Percentiles rank a stretch among this genome's conserved stretches.
Evolutionary conservation across 1,139 yeast species (phyloP).

Genomic region (Yamadazyma pseudoaaseri): DNA sequence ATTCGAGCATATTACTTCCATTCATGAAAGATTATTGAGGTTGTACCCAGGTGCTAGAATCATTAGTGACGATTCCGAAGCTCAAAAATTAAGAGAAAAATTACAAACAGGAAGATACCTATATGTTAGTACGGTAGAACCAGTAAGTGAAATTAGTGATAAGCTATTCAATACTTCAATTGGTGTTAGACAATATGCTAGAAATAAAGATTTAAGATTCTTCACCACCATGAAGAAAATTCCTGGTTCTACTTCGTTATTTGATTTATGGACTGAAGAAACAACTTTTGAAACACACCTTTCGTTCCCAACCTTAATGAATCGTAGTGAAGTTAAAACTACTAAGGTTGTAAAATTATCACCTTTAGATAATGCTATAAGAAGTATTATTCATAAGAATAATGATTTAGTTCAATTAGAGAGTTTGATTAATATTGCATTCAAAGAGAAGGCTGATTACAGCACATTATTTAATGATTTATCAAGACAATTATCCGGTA

Average conservation of each 20-base stretch:
- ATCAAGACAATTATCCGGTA: constrained; percentile 78
- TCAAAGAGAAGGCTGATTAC: constrained; percentile 53
- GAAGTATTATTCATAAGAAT: constrained; percentile 64
- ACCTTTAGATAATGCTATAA: constrained; percentile 83
- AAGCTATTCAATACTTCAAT: constrained; percentile 49
- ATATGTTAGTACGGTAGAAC: constrained; percentile 72
- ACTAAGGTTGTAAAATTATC: constrained; percentile 61
- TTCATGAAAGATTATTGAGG: constrained; percentile 72
- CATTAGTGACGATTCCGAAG: constrained; percentile 65
- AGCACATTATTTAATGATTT: constrained; percentile 60
- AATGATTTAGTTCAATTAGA: constrained; percentile 72
- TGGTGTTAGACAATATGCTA: constrained; percentile 68
- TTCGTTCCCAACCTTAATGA: constrained; percentile 87
- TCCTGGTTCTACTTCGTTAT: constrained; percentile 72
- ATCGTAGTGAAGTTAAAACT: constrained; percentile 68
- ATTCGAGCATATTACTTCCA: constrained; percentile 82
- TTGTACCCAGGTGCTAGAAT: constrained; percentile 84
- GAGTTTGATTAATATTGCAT: constrained; percentile 54
- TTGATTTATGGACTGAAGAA: constrained; percentile 88
- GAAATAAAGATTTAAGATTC: constrained; percentile 66
- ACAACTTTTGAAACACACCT: constrained; percentile 72
- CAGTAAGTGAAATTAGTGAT: constrained; percentile 55
- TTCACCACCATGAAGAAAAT: constrained; percentile 70
- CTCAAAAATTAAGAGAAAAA: constrained; percentile 45
- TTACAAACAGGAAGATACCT: constrained; percentile 71